Evolutionary conservation across 306 rosid genomes (phyloP).

Genomic region (Castanea crenata): DNA sequence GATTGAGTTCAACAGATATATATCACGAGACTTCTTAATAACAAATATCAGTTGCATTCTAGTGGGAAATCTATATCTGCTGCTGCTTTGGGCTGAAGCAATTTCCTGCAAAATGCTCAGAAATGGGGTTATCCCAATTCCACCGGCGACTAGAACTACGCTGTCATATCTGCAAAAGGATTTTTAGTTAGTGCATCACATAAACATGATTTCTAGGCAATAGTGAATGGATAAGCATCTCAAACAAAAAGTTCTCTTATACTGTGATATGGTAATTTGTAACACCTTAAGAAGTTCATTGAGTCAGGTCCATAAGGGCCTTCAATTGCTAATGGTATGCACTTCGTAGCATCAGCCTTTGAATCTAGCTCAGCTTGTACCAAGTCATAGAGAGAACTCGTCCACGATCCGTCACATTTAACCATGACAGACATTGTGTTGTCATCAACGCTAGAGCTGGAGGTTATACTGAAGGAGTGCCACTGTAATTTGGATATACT

Average conservation of each 20-base stretch:
- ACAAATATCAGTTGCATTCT: conserved; percentile 61
- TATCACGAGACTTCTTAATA: conserved; percentile 59
- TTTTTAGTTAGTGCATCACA: neutral
- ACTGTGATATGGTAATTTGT: neutral
- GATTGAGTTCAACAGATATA: conserved; percentile 58
- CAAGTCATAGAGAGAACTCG: conserved; percentile 62
- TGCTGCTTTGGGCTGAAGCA: conserved; percentile 31
- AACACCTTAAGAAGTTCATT: conserved; percentile 58
- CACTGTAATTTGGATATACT: conserved; percentile 74
- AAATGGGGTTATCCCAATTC: conserved; percentile 87
- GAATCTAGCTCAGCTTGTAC: conserved; percentile 47
- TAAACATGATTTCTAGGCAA: neutral
- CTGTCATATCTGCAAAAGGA: conserved; percentile 67
- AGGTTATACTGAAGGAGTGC: conserved; percentile 90
- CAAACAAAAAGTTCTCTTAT: conserved; percentile 8
- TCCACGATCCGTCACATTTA: conserved; percentile 83
- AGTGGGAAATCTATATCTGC: conserved; percentile 36
- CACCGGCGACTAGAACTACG: conserved; percentile 77
- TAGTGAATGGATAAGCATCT: neutral
- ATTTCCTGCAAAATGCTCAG: conserved; percentile 77
- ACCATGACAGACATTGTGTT: conserved; percentile 54
- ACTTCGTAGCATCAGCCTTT: conserved; percentile 38
- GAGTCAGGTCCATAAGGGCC: conserved; percentile 94
- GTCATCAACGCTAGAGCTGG: conserved; percentile 64
- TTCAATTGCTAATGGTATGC: conserved; percentile 70